Conservation (phyloP, 1,284 basidiomycete species). For the Trichosporon sp. region DNA sequence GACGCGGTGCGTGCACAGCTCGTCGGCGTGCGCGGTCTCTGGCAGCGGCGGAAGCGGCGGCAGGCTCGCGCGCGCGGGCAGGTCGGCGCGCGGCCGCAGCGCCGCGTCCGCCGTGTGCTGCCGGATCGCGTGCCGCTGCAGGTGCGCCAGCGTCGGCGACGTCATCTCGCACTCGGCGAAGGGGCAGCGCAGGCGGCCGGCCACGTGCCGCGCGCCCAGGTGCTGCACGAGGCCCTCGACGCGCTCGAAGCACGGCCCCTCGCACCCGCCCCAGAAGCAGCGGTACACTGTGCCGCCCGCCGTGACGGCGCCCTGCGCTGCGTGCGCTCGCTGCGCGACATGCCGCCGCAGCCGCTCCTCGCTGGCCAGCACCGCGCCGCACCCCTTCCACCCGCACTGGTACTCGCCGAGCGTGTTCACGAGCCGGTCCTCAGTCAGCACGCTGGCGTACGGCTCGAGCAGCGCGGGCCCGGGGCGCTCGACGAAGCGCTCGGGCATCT, state of each 20-base stretch:
- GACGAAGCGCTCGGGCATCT: slow-evolving; percentile 27
- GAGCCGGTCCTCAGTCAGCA: slow-evolving; percentile 27
- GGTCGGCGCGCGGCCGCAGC: not conserved
- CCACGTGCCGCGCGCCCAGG: slow-evolving; percentile 32
- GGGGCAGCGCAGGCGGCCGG: slow-evolving; percentile 28
- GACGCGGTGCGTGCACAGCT: not conserved
- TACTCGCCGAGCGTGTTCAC: slow-evolving; percentile 24
- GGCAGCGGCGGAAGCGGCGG: not conserved
- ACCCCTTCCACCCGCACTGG: slow-evolving; percentile 38
- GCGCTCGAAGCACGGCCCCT: slow-evolving; percentile 29
- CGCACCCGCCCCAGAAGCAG: slow-evolving; percentile 35
- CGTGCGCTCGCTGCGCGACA: slow-evolving; percentile 24
- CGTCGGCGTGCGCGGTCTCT: not conserved
- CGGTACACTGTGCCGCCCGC: slow-evolving; percentile 13
- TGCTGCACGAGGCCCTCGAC: slow-evolving; percentile 30
- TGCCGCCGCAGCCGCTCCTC: slow-evolving; percentile 32
- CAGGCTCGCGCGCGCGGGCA: not conserved
- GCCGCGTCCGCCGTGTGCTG: slow-evolving; percentile 21
- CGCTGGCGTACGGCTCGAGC: slow-evolving; percentile 27
- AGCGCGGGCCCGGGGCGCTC: slow-evolving; percentile 25
- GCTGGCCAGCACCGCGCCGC: slow-evolving; percentile 30
- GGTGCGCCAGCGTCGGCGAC: slow-evolving; percentile 29
- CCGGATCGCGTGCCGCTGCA: slow-evolving; percentile 11
- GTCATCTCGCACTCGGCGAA: slow-evolving; percentile 28
- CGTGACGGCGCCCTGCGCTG: slow-evolving; percentile 21